These are phyloP conservation scores for Exophiala xenobiotica DNA, from an alignment of 2,329 filamentous ascomycete genomes.

Conservation along the genomic window DNA sequence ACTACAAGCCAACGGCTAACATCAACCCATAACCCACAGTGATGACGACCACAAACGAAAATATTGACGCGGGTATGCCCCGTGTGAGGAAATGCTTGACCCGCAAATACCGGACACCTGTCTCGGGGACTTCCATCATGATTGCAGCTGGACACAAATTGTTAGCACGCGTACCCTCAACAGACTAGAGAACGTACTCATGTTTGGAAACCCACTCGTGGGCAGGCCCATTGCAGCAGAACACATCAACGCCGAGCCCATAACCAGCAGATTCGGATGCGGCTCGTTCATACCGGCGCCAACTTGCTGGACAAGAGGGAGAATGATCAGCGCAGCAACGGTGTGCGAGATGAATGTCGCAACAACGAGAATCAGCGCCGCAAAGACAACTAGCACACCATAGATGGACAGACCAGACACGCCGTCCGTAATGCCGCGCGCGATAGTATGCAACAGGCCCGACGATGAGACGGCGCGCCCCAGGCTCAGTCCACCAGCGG, in stretches of 20 bases:
- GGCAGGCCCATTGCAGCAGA: slow-evolving; percentile 96
- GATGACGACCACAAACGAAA: slow-evolving; percentile 78
- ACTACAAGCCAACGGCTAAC: slow-evolving; percentile 67
- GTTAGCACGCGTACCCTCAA: slow-evolving; percentile 8
- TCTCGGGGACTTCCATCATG: slow-evolving; percentile 95
- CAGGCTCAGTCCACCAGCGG: slow-evolving; percentile 85
- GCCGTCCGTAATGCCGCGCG: slow-evolving; percentile 67
- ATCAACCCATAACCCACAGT: slow-evolving; percentile 90
- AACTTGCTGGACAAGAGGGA: slow-evolving; percentile 85
- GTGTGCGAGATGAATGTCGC: slow-evolving; percentile 98
- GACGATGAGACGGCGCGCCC: slow-evolving; percentile 94
- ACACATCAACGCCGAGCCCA: slow-evolving; percentile 94
- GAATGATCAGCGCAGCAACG: slow-evolving; percentile 89
- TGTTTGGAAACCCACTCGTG: slow-evolving; percentile 96
- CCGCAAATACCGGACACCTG: slow-evolving; percentile 84
- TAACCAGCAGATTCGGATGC: slow-evolving; percentile 90
- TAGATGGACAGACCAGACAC: slow-evolving; percentile 83
- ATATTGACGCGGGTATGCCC: slow-evolving; percentile 82
- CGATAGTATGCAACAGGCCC: slow-evolving; percentile 85
- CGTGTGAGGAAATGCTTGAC: slow-evolving; percentile 93
- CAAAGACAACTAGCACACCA: slow-evolving; percentile 81
- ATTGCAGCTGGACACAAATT: slow-evolving; percentile 70
- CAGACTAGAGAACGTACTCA: slow-evolving; percentile 70
- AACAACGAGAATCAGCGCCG: slow-evolving; percentile 79
- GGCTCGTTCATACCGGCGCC: slow-evolving; percentile 82